phyloP scores from a whole-genome alignment of 495 filamentous ascomycete species.

The Hypomontagnella monticulosa region DNA sequence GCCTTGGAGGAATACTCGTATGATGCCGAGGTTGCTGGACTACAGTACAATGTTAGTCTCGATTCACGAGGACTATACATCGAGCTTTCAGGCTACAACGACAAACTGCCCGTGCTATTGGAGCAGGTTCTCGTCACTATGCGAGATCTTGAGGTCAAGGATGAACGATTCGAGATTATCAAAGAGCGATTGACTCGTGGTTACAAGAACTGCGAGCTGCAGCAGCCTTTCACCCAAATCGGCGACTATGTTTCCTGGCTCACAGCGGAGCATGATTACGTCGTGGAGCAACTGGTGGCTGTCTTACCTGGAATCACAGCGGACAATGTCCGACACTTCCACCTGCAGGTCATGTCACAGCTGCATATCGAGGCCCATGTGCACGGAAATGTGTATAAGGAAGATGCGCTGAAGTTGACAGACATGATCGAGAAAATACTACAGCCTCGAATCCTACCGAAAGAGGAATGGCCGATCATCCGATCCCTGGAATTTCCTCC shows the following conservation, averaged over 20 bases:
- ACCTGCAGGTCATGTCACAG: constrained; percentile 81
- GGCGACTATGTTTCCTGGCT: constrained; percentile 86
- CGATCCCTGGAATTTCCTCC: constrained; percentile 80
- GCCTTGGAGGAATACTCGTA: constrained; percentile 95
- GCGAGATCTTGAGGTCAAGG: constrained; percentile 81
- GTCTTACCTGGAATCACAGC: constrained; percentile 79
- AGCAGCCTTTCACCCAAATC: constrained; percentile 89
- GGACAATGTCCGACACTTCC: constrained; percentile 79
- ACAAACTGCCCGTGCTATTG: constrained; percentile 90
- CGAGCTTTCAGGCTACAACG: constrained; percentile 89
- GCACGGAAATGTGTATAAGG: constrained; percentile 95
- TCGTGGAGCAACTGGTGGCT: constrained; percentile 81
- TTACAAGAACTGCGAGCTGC: constrained; percentile 85
- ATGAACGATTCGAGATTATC: constrained; percentile 88
- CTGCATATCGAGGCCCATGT: constrained; percentile 87
- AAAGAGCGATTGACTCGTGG: constrained; percentile 82
- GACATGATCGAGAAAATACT: constrained; percentile 82
- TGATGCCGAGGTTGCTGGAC: constrained; percentile 90
- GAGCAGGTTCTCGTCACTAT: constrained; percentile 91
- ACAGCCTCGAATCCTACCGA: constrained; percentile 77
- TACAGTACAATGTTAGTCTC: constrained; percentile 80
- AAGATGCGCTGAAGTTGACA: constrained; percentile 89
- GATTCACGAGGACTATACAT: constrained; percentile 79
- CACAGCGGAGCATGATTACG: constrained; percentile 76
- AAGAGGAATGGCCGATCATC: constrained; percentile 80